A percentile compares a stretch with the other conserved stretches of the same genome.
Evolutionary conservation across 805 yeast genomes (phyloP).

Genomic region (Zygosaccharomyces rouxii): DNA sequence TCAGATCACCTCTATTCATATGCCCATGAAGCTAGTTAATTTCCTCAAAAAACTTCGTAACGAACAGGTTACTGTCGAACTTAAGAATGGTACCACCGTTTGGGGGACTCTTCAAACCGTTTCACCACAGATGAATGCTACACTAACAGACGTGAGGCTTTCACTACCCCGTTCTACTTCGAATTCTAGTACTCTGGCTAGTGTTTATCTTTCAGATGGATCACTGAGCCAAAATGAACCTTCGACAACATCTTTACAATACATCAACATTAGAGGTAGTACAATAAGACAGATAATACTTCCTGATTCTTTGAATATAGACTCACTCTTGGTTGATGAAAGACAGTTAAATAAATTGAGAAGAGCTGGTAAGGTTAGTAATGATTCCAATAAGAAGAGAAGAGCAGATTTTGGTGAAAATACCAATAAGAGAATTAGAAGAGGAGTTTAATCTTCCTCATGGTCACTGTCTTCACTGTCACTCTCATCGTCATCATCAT

Average conservation of each 20-base stretch:
- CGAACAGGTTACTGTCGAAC: conserved; percentile 84
- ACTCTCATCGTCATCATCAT: conserved; percentile 12
- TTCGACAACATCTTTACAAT: conserved; percentile 60
- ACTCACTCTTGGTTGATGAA: conserved; percentile 50
- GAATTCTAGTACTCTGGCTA: conserved; percentile 23
- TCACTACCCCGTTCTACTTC: conserved; percentile 40
- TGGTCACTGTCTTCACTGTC: conserved; percentile 20
- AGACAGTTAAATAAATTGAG: conserved; percentile 27
- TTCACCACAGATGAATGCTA: conserved; percentile 86
- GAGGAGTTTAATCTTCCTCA: conserved; percentile 26
- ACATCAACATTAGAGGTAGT: conserved; percentile 82
- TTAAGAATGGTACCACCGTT: conserved; percentile 84
- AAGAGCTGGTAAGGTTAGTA: conserved; percentile 27
- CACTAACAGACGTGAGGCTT: conserved; percentile 74
- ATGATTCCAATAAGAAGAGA: conserved; percentile 26
- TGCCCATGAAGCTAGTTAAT: conserved; percentile 31
- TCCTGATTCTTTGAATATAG: conserved; percentile 82
- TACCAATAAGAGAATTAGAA: conserved; percentile 33
- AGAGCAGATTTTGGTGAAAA: conserved; percentile 24
- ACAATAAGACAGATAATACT: conserved; percentile 77
- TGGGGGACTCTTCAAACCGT: conserved; percentile 82
- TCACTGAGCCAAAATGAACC: conserved; percentile 5
- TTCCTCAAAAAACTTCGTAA: conserved; percentile 81
- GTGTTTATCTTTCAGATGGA: conserved; percentile 23
- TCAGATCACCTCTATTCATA: not conserved